These are phyloP conservation scores for Aspergillus hortae DNA, from an alignment of 2,329 filamentous ascomycete species.

Conservation along the genomic window DNA sequence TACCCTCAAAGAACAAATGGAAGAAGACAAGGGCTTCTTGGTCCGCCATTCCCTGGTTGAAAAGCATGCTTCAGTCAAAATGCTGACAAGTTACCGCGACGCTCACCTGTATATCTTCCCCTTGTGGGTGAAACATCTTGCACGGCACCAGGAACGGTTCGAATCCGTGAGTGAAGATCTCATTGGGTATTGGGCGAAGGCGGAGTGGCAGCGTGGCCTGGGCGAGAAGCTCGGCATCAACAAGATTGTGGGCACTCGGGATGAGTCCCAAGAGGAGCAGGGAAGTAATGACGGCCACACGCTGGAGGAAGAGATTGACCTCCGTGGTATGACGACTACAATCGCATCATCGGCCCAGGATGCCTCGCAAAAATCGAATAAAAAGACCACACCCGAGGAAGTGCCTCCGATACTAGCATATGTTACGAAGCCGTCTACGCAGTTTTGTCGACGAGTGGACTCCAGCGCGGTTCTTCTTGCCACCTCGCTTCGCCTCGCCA, in stretches of 20 bases:
- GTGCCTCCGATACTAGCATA: conserved; percentile 75
- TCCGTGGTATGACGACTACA: conserved; percentile 54
- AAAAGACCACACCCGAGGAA: neutral
- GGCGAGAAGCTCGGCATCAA: conserved; percentile 72
- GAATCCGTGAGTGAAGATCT: conserved; percentile 90
- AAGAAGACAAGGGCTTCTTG: conserved; percentile 64
- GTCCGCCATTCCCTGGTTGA: conserved; percentile 73
- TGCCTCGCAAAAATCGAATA: neutral
- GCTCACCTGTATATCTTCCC: conserved; percentile 95
- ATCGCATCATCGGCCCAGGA: conserved; percentile 26
- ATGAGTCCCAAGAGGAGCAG: conserved; percentile 38
- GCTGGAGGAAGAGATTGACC: conserved; percentile 53
- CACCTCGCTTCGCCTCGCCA: conserved; percentile 81
- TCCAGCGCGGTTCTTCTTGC: conserved; percentile 76
- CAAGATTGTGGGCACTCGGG: conserved; percentile 56
- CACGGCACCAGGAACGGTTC: conserved; percentile 73
- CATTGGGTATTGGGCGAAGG: conserved; percentile 92
- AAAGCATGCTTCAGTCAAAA: conserved; percentile 70
- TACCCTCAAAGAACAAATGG: conserved; percentile 77
- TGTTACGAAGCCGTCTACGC: conserved; percentile 55
- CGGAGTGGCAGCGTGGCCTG: conserved; percentile 81
- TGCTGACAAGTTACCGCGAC: conserved; percentile 81
- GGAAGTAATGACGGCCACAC: conserved; percentile 38
- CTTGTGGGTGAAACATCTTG: conserved; percentile 82
- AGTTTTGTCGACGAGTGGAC: conserved; percentile 82